These are phyloP conservation scores for Dioscorea zingiberensis DNA, from an alignment of 106 monocot genomes.

Conservation along the genomic window DNA sequence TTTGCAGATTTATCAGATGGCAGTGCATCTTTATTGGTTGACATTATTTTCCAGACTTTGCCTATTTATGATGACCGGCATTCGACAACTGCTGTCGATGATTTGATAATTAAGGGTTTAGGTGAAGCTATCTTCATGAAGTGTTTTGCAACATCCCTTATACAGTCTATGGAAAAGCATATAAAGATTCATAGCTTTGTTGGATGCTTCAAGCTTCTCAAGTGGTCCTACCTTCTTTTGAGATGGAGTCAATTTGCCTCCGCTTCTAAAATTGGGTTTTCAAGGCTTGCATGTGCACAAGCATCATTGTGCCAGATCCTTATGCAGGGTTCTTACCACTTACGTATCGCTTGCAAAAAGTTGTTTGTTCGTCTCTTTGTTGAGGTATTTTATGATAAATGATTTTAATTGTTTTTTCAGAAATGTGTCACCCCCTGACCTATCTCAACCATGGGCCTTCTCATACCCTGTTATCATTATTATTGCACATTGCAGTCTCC, in stretches of 20 bases:
- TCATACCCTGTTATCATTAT: constrained; percentile 4
- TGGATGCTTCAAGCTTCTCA: constrained; percentile 68
- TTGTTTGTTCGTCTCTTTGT: constrained; percentile 60
- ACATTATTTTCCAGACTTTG: constrained; percentile 73
- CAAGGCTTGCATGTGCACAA: constrained; percentile 64
- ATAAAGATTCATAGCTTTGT: constrained; percentile 41
- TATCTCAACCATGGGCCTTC: too few species aligned
- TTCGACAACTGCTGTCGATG: constrained; percentile 83
- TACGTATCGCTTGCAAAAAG: constrained; percentile 47
- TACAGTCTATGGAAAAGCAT: constrained; percentile 77
- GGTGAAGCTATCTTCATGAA: constrained; percentile 68
- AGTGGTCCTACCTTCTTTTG: constrained; percentile 82
- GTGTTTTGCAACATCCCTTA: constrained; percentile 64
- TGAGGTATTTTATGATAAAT: constrained; percentile 34
- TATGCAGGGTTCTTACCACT: constrained; percentile 46
- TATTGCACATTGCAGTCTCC: constrained; percentile 42
- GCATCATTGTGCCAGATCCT: constrained; percentile 50
- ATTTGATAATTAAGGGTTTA: constrained; percentile 59
- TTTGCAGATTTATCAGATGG: constrained; percentile 62
- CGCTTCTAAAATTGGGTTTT: constrained; percentile 71
- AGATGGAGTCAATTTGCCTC: constrained; percentile 67
- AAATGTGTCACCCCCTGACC: neutral
- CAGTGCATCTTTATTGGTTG: constrained; percentile 40
- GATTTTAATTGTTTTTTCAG: neutral
- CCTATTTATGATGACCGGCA: constrained; percentile 69